A percentile compares a stretch with the other conserved stretches of the same genome.
These are phyloP conservation scores for Lachancea nothofagi DNA, from an alignment of 805 yeast genomes.

Conservation along the genomic window DNA sequence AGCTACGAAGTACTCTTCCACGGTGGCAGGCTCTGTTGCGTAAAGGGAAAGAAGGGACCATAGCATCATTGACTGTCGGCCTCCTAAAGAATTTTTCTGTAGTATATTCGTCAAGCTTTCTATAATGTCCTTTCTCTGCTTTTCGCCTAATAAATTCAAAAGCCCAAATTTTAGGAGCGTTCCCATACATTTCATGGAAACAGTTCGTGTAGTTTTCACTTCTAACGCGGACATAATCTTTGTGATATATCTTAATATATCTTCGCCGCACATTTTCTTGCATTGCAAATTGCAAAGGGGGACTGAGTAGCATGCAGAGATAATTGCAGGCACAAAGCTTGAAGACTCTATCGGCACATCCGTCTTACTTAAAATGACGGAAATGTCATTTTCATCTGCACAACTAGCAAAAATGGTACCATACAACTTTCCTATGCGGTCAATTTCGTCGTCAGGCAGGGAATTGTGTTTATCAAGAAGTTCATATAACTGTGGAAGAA, in stretches of 20 bases:
- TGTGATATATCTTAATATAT: neutral
- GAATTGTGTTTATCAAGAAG: neutral
- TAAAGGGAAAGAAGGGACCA: constrained; percentile 51
- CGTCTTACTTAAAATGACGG: neutral
- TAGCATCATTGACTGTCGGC: constrained; percentile 54
- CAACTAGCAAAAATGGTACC: constrained; percentile 17
- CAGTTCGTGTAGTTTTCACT: neutral
- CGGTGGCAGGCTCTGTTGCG: constrained; percentile 25
- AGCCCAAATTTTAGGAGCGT: constrained; percentile 39
- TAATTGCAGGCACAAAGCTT: neutral
- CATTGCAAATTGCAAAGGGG: neutral
- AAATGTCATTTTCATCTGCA: neutral
- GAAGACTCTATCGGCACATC: neutral
- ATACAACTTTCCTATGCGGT: constrained; percentile 14
- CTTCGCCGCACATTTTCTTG: neutral
- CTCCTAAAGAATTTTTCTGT: constrained; percentile 42
- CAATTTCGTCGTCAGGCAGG: constrained; percentile 16
- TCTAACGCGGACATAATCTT: neutral
- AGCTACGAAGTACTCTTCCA: constrained; percentile 36
- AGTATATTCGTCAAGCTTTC: constrained; percentile 28
- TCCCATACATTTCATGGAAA: constrained; percentile 15
- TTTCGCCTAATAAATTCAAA: constrained; percentile 17
- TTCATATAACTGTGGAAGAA: neutral
- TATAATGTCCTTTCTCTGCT: constrained; percentile 21
- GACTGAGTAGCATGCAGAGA: constrained; percentile 1